Conservation (phyloP, 2,329 filamentous ascomycete species). For the Diatrype stigma region DNA sequence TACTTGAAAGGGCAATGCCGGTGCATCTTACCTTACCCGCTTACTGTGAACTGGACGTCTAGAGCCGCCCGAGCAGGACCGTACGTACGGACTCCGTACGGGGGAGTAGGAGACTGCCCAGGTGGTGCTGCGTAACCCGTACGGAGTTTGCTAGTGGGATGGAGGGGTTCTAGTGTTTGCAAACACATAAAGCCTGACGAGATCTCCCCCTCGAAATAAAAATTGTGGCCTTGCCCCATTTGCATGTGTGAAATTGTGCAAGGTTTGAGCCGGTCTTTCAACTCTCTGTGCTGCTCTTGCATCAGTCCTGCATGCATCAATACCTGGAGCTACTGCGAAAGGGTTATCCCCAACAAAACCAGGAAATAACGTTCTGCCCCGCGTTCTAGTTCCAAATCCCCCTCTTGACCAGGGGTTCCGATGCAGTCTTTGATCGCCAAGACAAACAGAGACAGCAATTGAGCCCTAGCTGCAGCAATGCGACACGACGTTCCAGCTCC, state of each 20-base stretch:
- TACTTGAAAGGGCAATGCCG: not conserved
- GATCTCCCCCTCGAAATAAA: not conserved
- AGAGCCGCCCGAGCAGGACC: not conserved
- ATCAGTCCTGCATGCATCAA: not conserved
- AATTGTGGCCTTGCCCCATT: not conserved
- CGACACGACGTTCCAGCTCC: not conserved
- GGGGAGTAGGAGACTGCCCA: not conserved
- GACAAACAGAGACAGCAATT: not conserved
- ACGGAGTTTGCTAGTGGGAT: not conserved
- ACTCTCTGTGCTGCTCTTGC: not conserved
- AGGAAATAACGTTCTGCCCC: not conserved
- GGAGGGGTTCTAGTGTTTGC: not conserved
- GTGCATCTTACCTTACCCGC: not conserved
- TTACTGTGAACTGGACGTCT: not conserved
- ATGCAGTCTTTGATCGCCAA: not conserved
- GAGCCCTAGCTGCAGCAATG: not conserved
- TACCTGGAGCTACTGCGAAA: not conserved
- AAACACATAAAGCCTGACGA: not conserved
- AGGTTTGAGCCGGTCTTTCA: not conserved
- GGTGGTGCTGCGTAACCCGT: not conserved
- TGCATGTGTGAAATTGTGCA: not conserved
- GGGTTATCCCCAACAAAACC: not conserved
- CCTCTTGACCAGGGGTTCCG: not conserved
- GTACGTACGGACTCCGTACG: not conserved
- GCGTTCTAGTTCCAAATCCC: not conserved